These are phyloP conservation scores for Ascocoryne sarcoides DNA, from an alignment of 2,329 filamentous ascomycete species.

Conservation along the genomic window DNA sequence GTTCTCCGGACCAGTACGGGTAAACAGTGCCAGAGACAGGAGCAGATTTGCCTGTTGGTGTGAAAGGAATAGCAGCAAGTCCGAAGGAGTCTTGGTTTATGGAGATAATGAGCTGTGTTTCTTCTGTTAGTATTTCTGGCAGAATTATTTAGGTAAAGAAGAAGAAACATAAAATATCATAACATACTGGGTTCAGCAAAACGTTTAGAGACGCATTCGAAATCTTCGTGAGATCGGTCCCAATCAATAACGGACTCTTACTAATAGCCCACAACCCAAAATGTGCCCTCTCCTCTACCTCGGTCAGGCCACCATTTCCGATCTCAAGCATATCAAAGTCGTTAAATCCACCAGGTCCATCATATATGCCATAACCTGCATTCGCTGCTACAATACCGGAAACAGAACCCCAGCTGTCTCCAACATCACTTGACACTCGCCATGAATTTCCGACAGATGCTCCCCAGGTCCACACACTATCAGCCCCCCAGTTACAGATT, in stretches of 20 bases:
- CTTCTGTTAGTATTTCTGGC: conserved; percentile 1
- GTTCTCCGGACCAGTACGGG: conserved; percentile 35
- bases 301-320: conserved; percentile 28
- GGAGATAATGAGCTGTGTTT: conserved; percentile 7
- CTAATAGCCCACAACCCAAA: conserved; percentile 15
- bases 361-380: conserved; percentile 28
- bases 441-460: conserved; percentile 39
- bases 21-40: conserved; percentile 34
- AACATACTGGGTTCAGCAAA: background rate
- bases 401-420: conserved; percentile 28
- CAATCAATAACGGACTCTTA: conserved; percentile 16
- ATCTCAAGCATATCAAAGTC: conserved; percentile 26
- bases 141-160: no score
- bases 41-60: conserved; percentile 29
- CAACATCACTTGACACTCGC: conserved; percentile 38
- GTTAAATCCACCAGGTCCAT: conserved; percentile 31
- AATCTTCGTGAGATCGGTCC: conserved; percentile 13
- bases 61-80: conserved; percentile 31
- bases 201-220: background rate
- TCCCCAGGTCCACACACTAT: conserved; percentile 42
- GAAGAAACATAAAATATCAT: no score
- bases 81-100: conserved; percentile 27
- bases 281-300: conserved; percentile 31
- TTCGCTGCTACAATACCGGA: conserved; percentile 31
- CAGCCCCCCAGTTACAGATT: conserved; percentile 46